phyloP scores from a whole-genome alignment of 1,284 basidiomycete species.

The Grifola frondosa region DNA sequence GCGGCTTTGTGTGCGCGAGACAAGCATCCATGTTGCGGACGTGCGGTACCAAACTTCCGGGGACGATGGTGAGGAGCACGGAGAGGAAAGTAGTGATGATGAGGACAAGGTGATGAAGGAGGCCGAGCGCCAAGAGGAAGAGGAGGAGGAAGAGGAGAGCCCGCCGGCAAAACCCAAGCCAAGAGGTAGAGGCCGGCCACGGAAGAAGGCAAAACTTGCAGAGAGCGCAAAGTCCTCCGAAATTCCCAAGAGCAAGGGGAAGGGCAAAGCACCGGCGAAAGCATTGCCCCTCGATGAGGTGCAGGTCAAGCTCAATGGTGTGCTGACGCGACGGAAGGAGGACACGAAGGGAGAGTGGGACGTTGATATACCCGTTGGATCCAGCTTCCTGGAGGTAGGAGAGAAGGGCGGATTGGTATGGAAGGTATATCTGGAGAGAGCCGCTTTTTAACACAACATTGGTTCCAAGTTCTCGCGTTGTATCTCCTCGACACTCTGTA shows the following conservation, averaged over 20 bases:
- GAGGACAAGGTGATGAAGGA: too few relatives aligned
- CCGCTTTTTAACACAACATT: slow-evolving; percentile 20
- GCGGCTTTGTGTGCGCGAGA: slow-evolving; percentile 54
- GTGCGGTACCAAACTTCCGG: slow-evolving; percentile 50
- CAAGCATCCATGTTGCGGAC: slow-evolving; percentile 48
- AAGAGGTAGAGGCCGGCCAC: slow-evolving; percentile 21
- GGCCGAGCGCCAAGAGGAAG: slow-evolving; percentile 22
- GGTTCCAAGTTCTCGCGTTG: too few relatives aligned
- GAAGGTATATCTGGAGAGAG: slow-evolving; percentile 63
- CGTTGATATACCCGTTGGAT: slow-evolving; percentile 50
- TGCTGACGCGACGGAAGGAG: slow-evolving; percentile 14
- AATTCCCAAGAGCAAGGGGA: slow-evolving; percentile 21
- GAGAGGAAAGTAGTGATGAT: slow-evolving; percentile 31
- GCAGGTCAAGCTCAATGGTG: slow-evolving; percentile 32
- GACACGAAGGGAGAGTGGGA: slow-evolving; percentile 46
- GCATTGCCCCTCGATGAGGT: slow-evolving; percentile 17
- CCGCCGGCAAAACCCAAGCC: slow-evolving; percentile 9
- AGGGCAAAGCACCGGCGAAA: slow-evolving; percentile 30
- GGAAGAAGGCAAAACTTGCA: slow-evolving; percentile 16
- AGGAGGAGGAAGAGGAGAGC: slow-evolving; percentile 23
- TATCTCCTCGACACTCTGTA: too few relatives aligned
- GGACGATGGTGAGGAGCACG: slow-evolving; percentile 51
- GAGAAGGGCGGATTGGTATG: slow-evolving; percentile 63
- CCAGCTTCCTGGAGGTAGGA: slow-evolving; percentile 64
- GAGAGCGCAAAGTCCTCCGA: slow-evolving; percentile 8